These are phyloP conservation scores for Corymbia citriodora DNA, from an alignment of 441 rosid species.

Conservation along the genomic window DNA sequence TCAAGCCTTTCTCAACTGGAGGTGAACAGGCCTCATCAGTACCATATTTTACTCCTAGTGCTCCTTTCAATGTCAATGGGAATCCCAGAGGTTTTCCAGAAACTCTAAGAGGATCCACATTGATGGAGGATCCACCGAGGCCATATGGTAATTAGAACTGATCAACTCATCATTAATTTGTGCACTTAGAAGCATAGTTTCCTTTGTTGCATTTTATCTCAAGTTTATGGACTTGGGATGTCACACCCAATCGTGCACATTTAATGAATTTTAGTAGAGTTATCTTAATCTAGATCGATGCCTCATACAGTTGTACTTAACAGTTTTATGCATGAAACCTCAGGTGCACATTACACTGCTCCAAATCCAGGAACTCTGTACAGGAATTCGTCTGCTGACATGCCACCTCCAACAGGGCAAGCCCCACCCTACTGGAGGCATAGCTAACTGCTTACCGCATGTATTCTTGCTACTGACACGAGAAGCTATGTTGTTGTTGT, in stretches of 20 bases:
- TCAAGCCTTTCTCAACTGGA: not conserved
- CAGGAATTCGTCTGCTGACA: not conserved
- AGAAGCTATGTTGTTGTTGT: not conserved
- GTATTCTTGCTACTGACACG: not conserved
- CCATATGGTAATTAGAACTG: not conserved
- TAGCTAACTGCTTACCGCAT: not conserved
- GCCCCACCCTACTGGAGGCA: not conserved
- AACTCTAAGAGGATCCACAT: not conserved
- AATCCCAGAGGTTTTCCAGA: not conserved
- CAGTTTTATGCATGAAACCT: not conserved
- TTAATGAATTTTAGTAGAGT: not conserved
- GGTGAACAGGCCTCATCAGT: not conserved
- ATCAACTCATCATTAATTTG: not conserved
- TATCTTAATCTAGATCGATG: not conserved
- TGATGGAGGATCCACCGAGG: not conserved
- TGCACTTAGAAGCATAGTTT: not conserved
- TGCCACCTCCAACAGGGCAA: not conserved
- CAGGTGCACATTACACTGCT: not conserved
- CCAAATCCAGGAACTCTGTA: not conserved
- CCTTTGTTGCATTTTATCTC: not conserved
- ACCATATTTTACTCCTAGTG: not conserved
- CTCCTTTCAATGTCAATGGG: not conserved
- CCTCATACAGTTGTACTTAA: not conserved
- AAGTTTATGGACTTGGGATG: not conserved
- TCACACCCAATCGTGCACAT: not conserved